These are phyloP conservation scores for Coniochaeta sp. DNA, from an alignment of 2,329 filamentous ascomycete species.

Conservation along the genomic window DNA sequence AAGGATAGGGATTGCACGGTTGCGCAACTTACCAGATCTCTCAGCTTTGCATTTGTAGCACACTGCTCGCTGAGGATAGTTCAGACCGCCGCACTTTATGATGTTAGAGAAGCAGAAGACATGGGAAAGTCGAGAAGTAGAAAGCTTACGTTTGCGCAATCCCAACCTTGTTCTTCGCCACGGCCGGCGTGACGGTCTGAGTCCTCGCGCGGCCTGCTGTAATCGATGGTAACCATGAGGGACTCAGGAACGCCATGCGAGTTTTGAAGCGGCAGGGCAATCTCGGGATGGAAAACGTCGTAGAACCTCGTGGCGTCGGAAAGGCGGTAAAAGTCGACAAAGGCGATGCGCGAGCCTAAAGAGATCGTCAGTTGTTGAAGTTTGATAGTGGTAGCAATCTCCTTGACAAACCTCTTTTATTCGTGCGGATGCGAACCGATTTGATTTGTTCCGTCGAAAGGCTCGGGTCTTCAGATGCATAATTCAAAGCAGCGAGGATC, in stretches of 20 bases:
- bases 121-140: not conserved
- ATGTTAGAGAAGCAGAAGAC: conserved; percentile 3
- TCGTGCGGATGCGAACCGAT: not conserved
- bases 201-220: conserved; percentile 26
- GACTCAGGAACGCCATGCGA: conserved; percentile 20
- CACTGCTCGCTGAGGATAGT: conserved; percentile 46
- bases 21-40: conserved; percentile 37
- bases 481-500: conserved; percentile 18
- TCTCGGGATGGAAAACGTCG: conserved; percentile 26
- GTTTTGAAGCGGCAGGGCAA: conserved; percentile 25
- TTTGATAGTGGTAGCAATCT: conserved; percentile 7
- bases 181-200: conserved; percentile 12
- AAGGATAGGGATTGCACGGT: not conserved
- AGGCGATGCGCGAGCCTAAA: conserved; percentile 24
- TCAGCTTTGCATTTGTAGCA: conserved; percentile 54
- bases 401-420: conserved; percentile 1
- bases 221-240: conserved; percentile 25
- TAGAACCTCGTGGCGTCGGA: conserved; percentile 31
- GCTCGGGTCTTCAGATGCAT: conserved; percentile 13
- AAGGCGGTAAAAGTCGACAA: conserved; percentile 32
- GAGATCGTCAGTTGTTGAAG: conserved; percentile 3
- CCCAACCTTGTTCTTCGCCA: conserved; percentile 28
- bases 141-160: conserved; percentile 27
- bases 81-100: conserved; percentile 42
- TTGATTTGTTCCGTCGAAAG: conserved; percentile 15